These are phyloP conservation scores for Sugiyamaella xylanicola DNA, from an alignment of 1,139 yeast species.

Conservation along the genomic window DNA sequence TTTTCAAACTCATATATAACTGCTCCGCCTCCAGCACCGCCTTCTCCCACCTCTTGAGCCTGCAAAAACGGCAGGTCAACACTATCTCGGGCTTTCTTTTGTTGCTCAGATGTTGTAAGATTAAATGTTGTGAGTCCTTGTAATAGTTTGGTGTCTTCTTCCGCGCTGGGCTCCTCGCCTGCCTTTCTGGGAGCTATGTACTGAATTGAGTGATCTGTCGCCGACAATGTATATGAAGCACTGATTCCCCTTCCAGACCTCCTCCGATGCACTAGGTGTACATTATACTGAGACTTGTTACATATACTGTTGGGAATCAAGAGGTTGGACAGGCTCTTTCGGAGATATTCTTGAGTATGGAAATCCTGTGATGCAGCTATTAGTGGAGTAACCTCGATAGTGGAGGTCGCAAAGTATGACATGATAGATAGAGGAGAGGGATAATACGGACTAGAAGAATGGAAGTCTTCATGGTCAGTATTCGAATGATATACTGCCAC, in stretches of 20 bases:
- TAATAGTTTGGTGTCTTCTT: slow-evolving; percentile 49
- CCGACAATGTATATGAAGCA: slow-evolving; percentile 58
- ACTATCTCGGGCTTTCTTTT: slow-evolving; percentile 74
- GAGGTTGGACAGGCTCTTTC: slow-evolving; percentile 47
- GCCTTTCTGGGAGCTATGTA: slow-evolving; percentile 42
- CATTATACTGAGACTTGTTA: slow-evolving; percentile 52
- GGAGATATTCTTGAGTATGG: slow-evolving; percentile 55
- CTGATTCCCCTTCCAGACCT: slow-evolving; percentile 79
- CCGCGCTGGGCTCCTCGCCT: slow-evolving; percentile 43
- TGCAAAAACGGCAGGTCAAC: slow-evolving; percentile 87
- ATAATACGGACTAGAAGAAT: slow-evolving; percentile 34
- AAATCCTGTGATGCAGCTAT: slow-evolving; percentile 27
- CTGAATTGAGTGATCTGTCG: slow-evolving; percentile 54
- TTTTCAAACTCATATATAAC: slow-evolving; percentile 88
- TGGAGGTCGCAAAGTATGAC: slow-evolving; percentile 69
- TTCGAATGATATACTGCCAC: slow-evolving; percentile 60
- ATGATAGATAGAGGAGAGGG: slow-evolving; percentile 60
- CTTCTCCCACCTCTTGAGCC: slow-evolving; percentile 77
- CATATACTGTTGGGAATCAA: slow-evolving; percentile 53
- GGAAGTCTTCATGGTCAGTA: slow-evolving; percentile 21
- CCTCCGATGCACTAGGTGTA: slow-evolving; percentile 66
- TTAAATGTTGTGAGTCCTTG: slow-evolving; percentile 86
- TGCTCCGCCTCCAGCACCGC: slow-evolving; percentile 66
- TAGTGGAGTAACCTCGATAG: slow-evolving; percentile 59
- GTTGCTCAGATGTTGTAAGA: slow-evolving; percentile 70